Evolutionary conservation across 495 filamentous ascomycete genomes (phyloP).

Genomic region (Aspergillus sclerotioniger): DNA sequence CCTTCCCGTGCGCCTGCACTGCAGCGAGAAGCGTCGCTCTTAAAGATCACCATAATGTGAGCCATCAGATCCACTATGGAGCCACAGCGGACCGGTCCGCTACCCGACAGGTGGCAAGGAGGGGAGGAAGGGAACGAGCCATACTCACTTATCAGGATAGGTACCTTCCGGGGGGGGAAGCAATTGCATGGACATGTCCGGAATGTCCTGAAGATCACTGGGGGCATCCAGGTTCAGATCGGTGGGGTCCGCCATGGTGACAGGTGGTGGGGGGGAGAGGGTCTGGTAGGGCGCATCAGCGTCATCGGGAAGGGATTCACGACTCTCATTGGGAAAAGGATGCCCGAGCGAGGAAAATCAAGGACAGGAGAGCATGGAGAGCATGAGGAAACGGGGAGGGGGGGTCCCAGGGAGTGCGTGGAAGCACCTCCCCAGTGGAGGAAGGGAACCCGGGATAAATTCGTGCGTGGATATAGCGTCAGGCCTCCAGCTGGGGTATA

Average conservation of each 20-base stretch:
- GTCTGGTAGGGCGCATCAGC: constrained; percentile 21
- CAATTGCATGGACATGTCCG: constrained; percentile 45
- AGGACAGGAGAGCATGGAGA: constrained; percentile 4
- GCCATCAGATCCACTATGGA: constrained; percentile 8
- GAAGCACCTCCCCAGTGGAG: constrained; percentile 35
- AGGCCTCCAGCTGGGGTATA: constrained; percentile 10
- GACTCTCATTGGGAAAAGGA: background rate
- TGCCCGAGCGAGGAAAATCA: constrained; percentile 7
- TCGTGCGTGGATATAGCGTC: constrained; percentile 45
- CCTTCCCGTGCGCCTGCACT: constrained; percentile 46
- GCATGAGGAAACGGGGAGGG: background rate
- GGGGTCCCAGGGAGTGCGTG: constrained; percentile 37
- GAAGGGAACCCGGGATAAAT: constrained; percentile 21
- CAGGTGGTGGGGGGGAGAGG: constrained; percentile 5
- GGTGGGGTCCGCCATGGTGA: constrained; percentile 41
- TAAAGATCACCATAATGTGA: constrained; percentile 10
- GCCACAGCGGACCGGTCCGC: background rate
- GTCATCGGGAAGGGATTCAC: constrained; percentile 11
- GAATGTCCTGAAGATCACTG: constrained; percentile 50
- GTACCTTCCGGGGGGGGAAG: constrained; percentile 44
- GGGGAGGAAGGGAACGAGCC: background rate
- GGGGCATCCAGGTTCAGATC: constrained; percentile 49
- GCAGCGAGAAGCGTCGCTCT: constrained; percentile 40
- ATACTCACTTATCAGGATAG: constrained; percentile 46
- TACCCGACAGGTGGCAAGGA: background rate